A percentile compares a stretch with the other conserved stretches of the same genome.
Conservation (phyloP, 345 rosid species). For the Boechera divaricarpa region DNA sequence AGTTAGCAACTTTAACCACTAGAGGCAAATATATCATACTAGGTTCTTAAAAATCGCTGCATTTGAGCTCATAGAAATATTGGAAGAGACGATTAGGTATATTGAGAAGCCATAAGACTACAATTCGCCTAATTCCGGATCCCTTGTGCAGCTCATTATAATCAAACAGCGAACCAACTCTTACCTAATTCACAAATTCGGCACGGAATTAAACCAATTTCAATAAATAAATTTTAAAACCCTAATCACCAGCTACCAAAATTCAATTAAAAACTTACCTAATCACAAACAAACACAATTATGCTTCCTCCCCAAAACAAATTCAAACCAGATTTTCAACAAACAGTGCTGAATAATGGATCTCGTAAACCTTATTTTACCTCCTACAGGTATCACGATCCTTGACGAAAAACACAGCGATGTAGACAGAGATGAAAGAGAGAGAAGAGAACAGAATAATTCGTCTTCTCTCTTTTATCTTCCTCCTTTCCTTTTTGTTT, state of each 20-base stretch:
- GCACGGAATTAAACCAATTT: slow-evolving; percentile 26
- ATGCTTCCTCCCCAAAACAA: slow-evolving; percentile 37
- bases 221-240: neutral
- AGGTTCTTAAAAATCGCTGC: slow-evolving; percentile 1
- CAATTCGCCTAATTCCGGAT: slow-evolving; percentile 43
- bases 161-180: slow-evolving; percentile 44
- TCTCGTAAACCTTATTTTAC: slow-evolving; percentile 52
- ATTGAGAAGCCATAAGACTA: slow-evolving; percentile 26
- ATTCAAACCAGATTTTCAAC: slow-evolving; percentile 37
- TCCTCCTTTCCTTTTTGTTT: slow-evolving; percentile 52
- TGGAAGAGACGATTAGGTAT: slow-evolving; percentile 31
- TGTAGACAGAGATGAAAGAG: slow-evolving; percentile 50
- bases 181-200: slow-evolving; percentile 46
- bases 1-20: slow-evolving; percentile 27
- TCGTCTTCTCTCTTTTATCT: slow-evolving; percentile 47
- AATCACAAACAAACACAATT: slow-evolving; percentile 44
- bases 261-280: slow-evolving; percentile 48
- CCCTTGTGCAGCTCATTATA: slow-evolving; percentile 38
- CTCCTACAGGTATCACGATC: slow-evolving; percentile 53
- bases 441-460: slow-evolving; percentile 49
- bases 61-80: slow-evolving; percentile 4
- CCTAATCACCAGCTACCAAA: slow-evolving; percentile 34
- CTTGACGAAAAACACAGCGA: slow-evolving; percentile 44
- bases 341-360: slow-evolving; percentile 48
- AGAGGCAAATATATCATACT: slow-evolving; percentile 4